Percentiles rank a stretch among this genome's conserved stretches.
Conservation (phyloP, 768 basidiomycete genomes). For the Inosperma sp. region DNA sequence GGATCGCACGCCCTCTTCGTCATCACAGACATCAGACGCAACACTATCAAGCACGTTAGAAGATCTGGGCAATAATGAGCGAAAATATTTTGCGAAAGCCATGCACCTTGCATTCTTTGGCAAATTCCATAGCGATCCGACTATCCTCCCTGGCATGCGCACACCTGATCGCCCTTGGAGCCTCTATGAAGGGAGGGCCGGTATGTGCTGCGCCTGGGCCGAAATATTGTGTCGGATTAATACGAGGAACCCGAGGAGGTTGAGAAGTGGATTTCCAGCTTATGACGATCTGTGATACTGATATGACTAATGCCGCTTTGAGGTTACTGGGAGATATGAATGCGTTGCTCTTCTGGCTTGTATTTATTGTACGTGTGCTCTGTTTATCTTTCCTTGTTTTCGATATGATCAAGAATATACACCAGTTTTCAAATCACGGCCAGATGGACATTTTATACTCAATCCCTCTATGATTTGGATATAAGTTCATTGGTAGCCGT, state of each 20-base stretch:
- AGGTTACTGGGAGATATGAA: not conserved
- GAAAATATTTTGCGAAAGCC: slow-evolving; percentile 36
- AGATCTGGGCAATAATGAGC: not conserved
- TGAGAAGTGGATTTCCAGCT: slow-evolving; percentile 33
- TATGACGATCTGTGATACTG: slow-evolving; percentile 34
- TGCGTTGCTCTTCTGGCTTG: not conserved
- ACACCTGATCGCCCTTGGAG: slow-evolving; percentile 51
- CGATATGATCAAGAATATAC: no score
- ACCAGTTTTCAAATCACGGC: no score
- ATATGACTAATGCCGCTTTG: not conserved
- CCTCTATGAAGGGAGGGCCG: slow-evolving; percentile 54
- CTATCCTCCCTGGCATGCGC: slow-evolving; percentile 37
- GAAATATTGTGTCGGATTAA: slow-evolving; percentile 37
- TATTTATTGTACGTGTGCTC: no score
- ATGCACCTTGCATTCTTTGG: slow-evolving; percentile 47
- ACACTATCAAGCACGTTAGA: not conserved
- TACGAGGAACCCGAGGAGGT: slow-evolving; percentile 12
- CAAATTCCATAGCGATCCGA: slow-evolving; percentile 30
- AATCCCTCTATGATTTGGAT: no score
- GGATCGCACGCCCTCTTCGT: slow-evolving; percentile 23
- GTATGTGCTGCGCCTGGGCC: slow-evolving; percentile 55
- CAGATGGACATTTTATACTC: no score
- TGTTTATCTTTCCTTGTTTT: no score
- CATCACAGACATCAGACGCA: not conserved
- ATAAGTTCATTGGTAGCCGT: no score